Evolutionary conservation across 1,284 basidiomycete species (phyloP).

Genomic region (Moesziomyces parantarcticus): DNA sequence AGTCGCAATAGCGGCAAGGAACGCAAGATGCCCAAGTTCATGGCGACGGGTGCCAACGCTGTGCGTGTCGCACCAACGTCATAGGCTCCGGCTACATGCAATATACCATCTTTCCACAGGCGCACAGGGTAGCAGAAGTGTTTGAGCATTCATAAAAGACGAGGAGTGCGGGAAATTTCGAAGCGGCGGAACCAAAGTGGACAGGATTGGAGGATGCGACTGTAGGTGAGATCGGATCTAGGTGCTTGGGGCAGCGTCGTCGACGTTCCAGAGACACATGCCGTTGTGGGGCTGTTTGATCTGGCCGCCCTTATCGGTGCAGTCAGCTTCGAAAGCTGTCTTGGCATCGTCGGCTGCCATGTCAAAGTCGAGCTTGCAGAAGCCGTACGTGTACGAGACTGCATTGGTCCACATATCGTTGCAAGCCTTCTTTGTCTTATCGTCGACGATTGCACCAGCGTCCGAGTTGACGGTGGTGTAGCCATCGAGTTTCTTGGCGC

Average conservation of each 20-base stretch:
- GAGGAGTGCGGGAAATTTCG: background rate
- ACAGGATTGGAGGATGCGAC: background rate
- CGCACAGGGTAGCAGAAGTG: background rate
- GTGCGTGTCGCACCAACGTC: constrained; percentile 48
- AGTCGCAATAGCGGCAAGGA: constrained; percentile 17
- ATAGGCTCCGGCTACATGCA: background rate
- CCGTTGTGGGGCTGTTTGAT: constrained; percentile 21
- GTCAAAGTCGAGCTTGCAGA: constrained; percentile 37
- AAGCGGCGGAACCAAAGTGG: background rate
- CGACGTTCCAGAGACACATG: constrained; percentile 40
- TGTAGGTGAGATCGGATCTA: background rate
- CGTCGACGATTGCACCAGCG: constrained; percentile 24
- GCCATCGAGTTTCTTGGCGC: constrained; percentile 13
- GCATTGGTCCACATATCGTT: constrained; percentile 35
- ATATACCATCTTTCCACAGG: background rate
- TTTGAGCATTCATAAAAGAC: background rate
- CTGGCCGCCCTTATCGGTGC: constrained; percentile 19
- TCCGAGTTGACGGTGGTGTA: constrained; percentile 24
- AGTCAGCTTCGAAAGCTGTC: constrained; percentile 26
- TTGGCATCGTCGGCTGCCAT: constrained; percentile 11
- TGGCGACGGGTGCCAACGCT: constrained; percentile 54
- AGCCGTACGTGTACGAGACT: constrained; percentile 25
- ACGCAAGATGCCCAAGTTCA: constrained; percentile 43
- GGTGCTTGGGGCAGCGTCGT: constrained; percentile 19
- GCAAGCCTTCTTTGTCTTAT: constrained; percentile 28